Evolutionary conservation across 1,139 yeast genomes (phyloP), one percentile per base, ranked within the genome.

Genomic region (Sugiyamaella grinbergsii): DNA sequence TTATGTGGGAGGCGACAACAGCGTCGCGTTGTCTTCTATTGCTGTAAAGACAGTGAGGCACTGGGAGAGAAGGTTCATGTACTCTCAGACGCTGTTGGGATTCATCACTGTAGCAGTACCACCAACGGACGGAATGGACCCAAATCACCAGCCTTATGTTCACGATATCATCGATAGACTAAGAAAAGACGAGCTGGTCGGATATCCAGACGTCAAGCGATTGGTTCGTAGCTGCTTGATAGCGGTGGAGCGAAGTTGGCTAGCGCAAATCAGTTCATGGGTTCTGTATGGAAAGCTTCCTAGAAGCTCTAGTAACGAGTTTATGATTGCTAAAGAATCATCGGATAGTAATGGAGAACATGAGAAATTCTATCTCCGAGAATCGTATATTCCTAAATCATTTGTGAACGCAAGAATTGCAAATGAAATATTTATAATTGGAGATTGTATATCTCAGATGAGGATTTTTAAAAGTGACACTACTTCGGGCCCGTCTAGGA

Each of bases 221-320:
- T 36, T 62, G 22, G 54, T 61, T 6, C 29, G 40, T 7, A 49
- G 48, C 1, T 58, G 62, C 16, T 42, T 62, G 16, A 24, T 53
- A n/a, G 58, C 58, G 4, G 62, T 60, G 10, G 60, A 60, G 28
- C 49, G 50, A 16, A 55, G 56, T 11, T 63, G 67, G 66, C 49
- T 62, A 24, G 56, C 52, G 11, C 58, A 58, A 43, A 50, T 62
- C 11, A 42, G 58, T 32, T 52, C 62, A 13, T 63, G 67, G 67
- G 52, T 60, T 6, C 45, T 61, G n/a, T 63, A 63, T 44, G 67
- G 67, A 5, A 39, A 59, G 33, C 45, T 56, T 16, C 53, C 58
- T 4, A 18, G 47, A 2, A 34, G 50, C 23, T n/a, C 55, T 47
- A 44, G 38, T 34, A 15, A 40, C 34, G 52, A 55, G 31, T 59